A percentile compares a stretch with the other conserved stretches of the same genome.
phyloP scores from a whole-genome alignment of 352 stramenopile species.

The Phytophthora tubulina region DNA sequence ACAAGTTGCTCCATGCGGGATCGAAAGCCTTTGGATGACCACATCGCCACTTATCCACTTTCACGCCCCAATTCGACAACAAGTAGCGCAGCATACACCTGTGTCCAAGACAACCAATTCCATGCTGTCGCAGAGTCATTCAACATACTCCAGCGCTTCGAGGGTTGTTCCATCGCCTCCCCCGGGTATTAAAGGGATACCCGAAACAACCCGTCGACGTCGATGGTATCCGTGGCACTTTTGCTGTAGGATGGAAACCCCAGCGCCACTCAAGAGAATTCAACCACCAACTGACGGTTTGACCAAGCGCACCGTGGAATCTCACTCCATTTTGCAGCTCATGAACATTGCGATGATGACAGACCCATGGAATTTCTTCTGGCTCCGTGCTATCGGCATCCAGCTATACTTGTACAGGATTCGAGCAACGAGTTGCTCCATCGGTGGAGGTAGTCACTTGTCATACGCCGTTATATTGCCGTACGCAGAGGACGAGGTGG shows the following conservation, averaged over 20 bases:
- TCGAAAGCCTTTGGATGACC: conserved; percentile 32
- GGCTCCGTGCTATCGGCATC: conserved; percentile 41
- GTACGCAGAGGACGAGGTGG: conserved; percentile 38
- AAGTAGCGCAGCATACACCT: background rate
- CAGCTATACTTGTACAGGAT: conserved; percentile 52
- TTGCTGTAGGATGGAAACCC: conserved; percentile 1
- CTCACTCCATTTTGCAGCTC: conserved; percentile 42
- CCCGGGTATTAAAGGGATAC: background rate
- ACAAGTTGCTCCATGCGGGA: conserved; percentile 22
- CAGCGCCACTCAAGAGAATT: conserved; percentile 6
- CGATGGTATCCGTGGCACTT: conserved; percentile 10
- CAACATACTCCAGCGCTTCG: background rate
- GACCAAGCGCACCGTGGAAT: conserved; percentile 13
- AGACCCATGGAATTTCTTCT: conserved; percentile 53
- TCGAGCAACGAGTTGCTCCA: background rate
- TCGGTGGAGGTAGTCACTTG: background rate
- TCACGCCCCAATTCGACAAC: background rate
- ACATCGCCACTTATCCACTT: conserved; percentile 36
- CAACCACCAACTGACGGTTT: conserved; percentile 1
- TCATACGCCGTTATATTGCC: conserved; percentile 44
- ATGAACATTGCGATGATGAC: conserved; percentile 70
- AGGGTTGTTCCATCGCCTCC: conserved; percentile 18
- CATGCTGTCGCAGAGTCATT: background rate
- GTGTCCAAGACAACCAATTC: background rate
- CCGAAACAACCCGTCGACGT: background rate